phyloP scores from a whole-genome alignment of 2,329 filamentous ascomycete genomes.

The Nemania bipapillata region DNA sequence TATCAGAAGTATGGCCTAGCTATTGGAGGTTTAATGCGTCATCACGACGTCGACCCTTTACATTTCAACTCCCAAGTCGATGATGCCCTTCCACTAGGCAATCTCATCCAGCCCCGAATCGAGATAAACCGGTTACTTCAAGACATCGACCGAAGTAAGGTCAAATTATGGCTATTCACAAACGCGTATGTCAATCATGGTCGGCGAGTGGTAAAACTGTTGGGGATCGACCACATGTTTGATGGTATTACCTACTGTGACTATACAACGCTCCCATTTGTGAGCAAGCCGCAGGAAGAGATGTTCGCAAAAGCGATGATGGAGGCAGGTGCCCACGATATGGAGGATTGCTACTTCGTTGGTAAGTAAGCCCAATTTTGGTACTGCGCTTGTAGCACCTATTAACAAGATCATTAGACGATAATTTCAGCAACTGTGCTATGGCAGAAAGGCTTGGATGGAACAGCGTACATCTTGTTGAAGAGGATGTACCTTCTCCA shows the following conservation, averaged over 20 bases:
- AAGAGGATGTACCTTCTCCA: slow-evolving; percentile 20
- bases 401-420: slow-evolving; percentile 18
- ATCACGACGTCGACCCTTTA: slow-evolving; percentile 32
- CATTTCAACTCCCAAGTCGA: slow-evolving; percentile 36
- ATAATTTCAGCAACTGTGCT: slow-evolving; percentile 32
- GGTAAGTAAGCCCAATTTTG: slow-evolving; percentile 8
- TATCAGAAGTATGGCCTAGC: slow-evolving; percentile 33
- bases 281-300: slow-evolving; percentile 35
- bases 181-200: slow-evolving; percentile 35
- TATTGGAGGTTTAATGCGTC: slow-evolving; percentile 27
- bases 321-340: slow-evolving; percentile 31
- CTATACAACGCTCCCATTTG: slow-evolving; percentile 33
- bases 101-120: slow-evolving; percentile 21
- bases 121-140: slow-evolving; percentile 27
- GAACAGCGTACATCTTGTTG: slow-evolving; percentile 34
- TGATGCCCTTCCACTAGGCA: slow-evolving; percentile 29
- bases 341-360: slow-evolving; percentile 35
- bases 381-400: background rate
- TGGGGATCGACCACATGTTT: slow-evolving; percentile 32
- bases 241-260: slow-evolving; percentile 35
- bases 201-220: slow-evolving; percentile 29
- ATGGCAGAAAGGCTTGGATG: slow-evolving; percentile 34
- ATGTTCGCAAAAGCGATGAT: slow-evolving; percentile 34
- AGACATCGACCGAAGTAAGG: slow-evolving; percentile 29
- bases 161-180: slow-evolving; percentile 34